phyloP scores from a whole-genome alignment of 1,284 basidiomycete genomes.

The Malassezia cuniculi region DNA sequence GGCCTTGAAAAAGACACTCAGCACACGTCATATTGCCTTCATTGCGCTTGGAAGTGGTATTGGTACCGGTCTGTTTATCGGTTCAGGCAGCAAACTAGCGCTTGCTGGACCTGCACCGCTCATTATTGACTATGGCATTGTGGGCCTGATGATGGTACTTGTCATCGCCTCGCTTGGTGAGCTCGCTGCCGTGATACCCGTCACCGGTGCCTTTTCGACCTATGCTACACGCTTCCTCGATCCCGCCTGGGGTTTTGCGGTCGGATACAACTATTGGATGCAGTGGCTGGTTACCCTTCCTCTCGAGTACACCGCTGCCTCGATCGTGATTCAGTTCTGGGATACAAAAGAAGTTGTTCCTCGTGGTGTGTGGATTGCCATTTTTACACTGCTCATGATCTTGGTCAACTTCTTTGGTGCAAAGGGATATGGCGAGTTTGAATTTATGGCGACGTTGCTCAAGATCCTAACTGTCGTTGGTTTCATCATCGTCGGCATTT shows the following conservation, averaged over 20 bases:
- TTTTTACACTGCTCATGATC: constrained; percentile 26
- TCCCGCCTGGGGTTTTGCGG: constrained; percentile 61
- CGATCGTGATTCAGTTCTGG: constrained; percentile 44
- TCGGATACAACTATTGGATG: constrained; percentile 32
- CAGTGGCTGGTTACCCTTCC: constrained; percentile 36
- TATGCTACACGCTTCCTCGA: constrained; percentile 47
- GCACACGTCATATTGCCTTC: constrained; percentile 6
- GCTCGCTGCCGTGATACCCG: constrained; percentile 27
- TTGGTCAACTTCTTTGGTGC: constrained; percentile 33
- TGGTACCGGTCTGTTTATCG: constrained; percentile 37
- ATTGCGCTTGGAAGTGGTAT: constrained; percentile 26
- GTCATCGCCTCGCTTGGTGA: constrained; percentile 37
- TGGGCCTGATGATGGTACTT: constrained; percentile 28
- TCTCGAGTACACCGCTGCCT: constrained; percentile 46
- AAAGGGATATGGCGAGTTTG: constrained; percentile 48
- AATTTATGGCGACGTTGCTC: constrained; percentile 52
- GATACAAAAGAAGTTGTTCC: constrained; percentile 24
- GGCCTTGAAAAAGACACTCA: constrained; percentile 2
- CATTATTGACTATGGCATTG: constrained; percentile 28
- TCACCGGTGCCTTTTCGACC: constrained; percentile 34
- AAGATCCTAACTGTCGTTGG: constrained; percentile 52
- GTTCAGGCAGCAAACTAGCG: constrained; percentile 23
- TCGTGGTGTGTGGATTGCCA: constrained; percentile 27
- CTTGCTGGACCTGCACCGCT: constrained; percentile 32
- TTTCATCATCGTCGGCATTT: constrained; percentile 53